Base-by-base conservation (phyloP, 768 basidiomycete genomes). In the Lactarius indigo region DNA sequence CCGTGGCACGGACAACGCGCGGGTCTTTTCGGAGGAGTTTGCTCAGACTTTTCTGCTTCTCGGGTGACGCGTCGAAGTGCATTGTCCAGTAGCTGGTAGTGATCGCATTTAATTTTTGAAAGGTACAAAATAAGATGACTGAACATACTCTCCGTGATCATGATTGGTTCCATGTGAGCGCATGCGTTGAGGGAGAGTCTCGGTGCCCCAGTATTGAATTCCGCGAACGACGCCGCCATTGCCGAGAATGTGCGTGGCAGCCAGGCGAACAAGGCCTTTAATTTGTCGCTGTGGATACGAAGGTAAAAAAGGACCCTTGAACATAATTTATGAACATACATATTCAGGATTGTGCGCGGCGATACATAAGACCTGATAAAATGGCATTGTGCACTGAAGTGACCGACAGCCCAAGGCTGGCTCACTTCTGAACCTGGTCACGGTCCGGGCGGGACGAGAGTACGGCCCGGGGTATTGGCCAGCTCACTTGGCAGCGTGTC, bases 311-410 rank as follows among this genome's bases (percentile, higher is more conserved):
- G 2, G 23, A 28, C n/a, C 0, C 23, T 20, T 35, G 35, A 42
- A 52, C 60, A 20, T 33, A 3, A 44, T 23, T 10, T 20, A 39
- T 59, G 20, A 12, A 79, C 87, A 61, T 67, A 92, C 92, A 74
- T 89, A 93, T 84, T 89, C 83, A 18, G 78, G 76, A 69, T 87
- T 87, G 74, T 94, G 92, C 5, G 85, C 83, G 1, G 92, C 82
- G 66, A 95, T 91, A 74, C 92, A 94, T 59, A 94, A 73, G 82
- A 96, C 85, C 73, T 93, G 87, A 79, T 96, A 96, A 74, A 94
- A 84, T 6, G 92, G 92, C 93, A 96, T 96, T 28, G 71, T 73
- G 73, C 74, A 52, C 71, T 70, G 31, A 60, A 33, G 33, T 35
- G 20, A 13, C 37, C 37, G 65, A n/a, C 26, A n/a, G 26, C 50